phyloP scores from a whole-genome alignment of 257 asterid genomes.

The Apocynum venetum region DNA sequence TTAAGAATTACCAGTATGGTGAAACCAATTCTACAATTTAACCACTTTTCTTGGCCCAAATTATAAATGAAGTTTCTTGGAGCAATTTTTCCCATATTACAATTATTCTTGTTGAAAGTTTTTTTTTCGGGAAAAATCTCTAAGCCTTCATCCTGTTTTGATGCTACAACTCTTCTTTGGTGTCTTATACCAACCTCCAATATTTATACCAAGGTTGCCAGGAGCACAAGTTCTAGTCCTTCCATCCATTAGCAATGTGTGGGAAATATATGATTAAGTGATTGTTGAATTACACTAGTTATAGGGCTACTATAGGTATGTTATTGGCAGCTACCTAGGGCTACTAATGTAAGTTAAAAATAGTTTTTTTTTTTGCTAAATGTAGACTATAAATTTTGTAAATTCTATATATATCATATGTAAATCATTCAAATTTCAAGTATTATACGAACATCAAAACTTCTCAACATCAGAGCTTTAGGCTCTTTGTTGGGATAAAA shows the following conservation, averaged over 20 bases:
- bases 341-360: too few relatives aligned
- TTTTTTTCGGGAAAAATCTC: constrained; percentile 52
- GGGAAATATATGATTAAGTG: too few relatives aligned
- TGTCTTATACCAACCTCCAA: constrained; percentile 51
- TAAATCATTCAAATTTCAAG: too few relatives aligned
- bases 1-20: constrained; percentile 68
- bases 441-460: too few relatives aligned
- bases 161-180: constrained; percentile 66
- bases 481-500: too few relatives aligned
- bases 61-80: constrained; percentile 67
- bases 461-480: too few relatives aligned
- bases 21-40: constrained; percentile 75
- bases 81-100: constrained; percentile 51
- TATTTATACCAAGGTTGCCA: constrained; percentile 28
- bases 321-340: too few relatives aligned
- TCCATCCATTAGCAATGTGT: constrained; percentile 24
- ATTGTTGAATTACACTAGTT: too few relatives aligned
- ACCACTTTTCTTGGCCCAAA: constrained; percentile 76
- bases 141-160: constrained; percentile 64
- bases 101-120: constrained; percentile 37
- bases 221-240: constrained; percentile 26
- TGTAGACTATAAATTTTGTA: too few relatives aligned
- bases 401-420: too few relatives aligned
- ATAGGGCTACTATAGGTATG: too few relatives aligned
- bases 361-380: too few relatives aligned